Evolutionary conservation across 495 filamentous ascomycete species (phyloP).

Genomic region (Tirmania nivea): DNA sequence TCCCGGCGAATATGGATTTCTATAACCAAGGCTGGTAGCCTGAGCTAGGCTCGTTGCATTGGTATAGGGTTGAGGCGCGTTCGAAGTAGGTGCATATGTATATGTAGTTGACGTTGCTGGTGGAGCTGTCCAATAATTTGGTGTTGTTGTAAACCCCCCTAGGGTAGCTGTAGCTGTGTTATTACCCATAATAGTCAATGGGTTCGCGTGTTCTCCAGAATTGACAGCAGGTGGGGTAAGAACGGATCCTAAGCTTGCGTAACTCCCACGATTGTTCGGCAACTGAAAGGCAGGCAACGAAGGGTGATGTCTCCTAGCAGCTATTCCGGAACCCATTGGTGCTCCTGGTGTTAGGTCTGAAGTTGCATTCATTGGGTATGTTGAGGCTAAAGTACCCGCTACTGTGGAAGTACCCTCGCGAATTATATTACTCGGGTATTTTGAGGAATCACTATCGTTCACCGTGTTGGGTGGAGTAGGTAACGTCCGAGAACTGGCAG

Average conservation of each 20-base stretch:
- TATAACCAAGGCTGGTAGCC: constrained; percentile 1
- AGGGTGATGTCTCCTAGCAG: constrained; percentile 15
- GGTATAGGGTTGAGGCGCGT: not conserved
- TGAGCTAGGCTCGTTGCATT: not conserved
- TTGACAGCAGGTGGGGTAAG: constrained; percentile 15
- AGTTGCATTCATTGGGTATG: constrained; percentile 7
- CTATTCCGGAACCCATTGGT: constrained; percentile 16
- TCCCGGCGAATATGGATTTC: constrained; percentile 12
- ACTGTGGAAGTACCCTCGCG: constrained; percentile 16
- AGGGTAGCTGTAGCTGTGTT: constrained; percentile 12
- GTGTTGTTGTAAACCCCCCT: constrained; percentile 14
- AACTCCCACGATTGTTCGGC: constrained; percentile 11
- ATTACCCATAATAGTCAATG: constrained; percentile 13
- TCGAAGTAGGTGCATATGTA: constrained; percentile 11
- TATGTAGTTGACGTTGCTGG: constrained; percentile 9
- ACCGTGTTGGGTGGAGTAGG: constrained; percentile 15
- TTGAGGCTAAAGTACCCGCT: constrained; percentile 14
- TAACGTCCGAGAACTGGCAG: constrained; percentile 9
- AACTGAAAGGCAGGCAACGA: constrained; percentile 16
- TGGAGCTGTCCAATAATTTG: constrained; percentile 10
- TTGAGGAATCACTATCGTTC: constrained; percentile 9
- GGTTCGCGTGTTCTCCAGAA: constrained; percentile 12
- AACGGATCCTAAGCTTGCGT: constrained; percentile 11
- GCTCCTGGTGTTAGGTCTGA: constrained; percentile 3
- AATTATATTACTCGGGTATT: constrained; percentile 6